These are phyloP conservation scores for Oidium heveae DNA, from an alignment of 2,329 filamentous ascomycete species.

Conservation along the genomic window DNA sequence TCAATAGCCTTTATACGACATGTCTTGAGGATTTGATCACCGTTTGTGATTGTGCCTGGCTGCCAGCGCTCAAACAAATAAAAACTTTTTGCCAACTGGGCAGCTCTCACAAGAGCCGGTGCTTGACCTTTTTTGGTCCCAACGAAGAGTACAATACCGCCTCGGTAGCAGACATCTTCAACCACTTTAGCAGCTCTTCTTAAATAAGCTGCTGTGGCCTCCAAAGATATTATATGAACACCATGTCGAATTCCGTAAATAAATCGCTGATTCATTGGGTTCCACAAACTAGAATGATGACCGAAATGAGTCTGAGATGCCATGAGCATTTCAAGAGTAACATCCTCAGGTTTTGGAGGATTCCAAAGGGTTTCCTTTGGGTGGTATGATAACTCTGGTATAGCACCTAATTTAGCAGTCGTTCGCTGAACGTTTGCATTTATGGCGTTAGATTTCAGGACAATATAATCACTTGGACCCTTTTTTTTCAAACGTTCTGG, in stretches of 20 bases:
- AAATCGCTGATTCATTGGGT: constrained; percentile 79
- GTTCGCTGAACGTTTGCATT: background rate
- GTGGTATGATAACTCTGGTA: constrained; percentile 30
- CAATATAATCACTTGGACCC: background rate
- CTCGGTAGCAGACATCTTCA: constrained; percentile 57
- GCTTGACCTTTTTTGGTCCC: constrained; percentile 68
- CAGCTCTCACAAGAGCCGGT: constrained; percentile 55
- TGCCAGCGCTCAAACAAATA: constrained; percentile 88
- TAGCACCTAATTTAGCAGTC: constrained; percentile 16
- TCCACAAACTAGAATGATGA: constrained; percentile 78
- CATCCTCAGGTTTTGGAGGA: constrained; percentile 52
- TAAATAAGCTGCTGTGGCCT: constrained; percentile 68
- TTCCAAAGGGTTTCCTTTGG: constrained; percentile 40
- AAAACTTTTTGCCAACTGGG: constrained; percentile 51
- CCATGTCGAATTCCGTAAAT: constrained; percentile 77
- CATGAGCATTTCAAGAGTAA: constrained; percentile 77
- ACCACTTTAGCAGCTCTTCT: constrained; percentile 86
- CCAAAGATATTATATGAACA: constrained; percentile 80
- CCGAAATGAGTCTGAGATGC: constrained; percentile 73
- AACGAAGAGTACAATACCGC: constrained; percentile 72
- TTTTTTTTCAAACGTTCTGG: background rate
- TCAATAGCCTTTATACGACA: constrained; percentile 54
- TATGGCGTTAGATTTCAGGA: background rate
- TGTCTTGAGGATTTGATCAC: constrained; percentile 57
- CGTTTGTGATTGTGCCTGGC: constrained; percentile 77